Base-by-base conservation (phyloP, 2,329 filamentous ascomycete species). In the Fusarium ambrosium region DNA sequence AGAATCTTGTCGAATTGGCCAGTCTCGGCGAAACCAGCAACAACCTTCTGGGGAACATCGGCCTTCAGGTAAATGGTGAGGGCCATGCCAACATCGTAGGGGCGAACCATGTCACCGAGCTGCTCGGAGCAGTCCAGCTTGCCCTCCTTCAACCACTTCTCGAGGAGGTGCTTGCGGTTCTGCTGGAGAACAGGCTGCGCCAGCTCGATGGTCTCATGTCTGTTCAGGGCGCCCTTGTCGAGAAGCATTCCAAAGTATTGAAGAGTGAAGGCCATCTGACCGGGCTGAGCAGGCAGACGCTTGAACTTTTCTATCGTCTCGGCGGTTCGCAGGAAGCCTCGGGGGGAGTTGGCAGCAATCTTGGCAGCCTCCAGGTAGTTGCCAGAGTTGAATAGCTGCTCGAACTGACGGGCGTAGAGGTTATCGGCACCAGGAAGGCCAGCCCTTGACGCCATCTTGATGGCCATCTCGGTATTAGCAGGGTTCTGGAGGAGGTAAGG, bases 241-340 rank as follows among this genome's bases (percentile, higher is more conserved):
- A 99, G 89, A 51, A 99, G 89, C 90, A 98, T 95, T 72, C 97
- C 97, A 78, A 99, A 99, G 85, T 99, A 99, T 82, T 98, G 97
- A 63, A 99, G 89, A 69, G 98, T 98, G 78, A 95, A 92, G 1
- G 97, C 97, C 86, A 99, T 94, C 82, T 97, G 94, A 53, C 95
- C 94, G 37, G 92, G 92, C 77, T 94, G 91, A 71, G 92, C 90
- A 16, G 95, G 94, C 18, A 97, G 88, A 66, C 90, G 91, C 90
- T 98, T 98, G 87, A 99, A 97, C 78, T 94, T 92, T 85, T 98
- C 95, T 82, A 99, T 98, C 8, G 97, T 99, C 80, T 98, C 94
- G 24, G 94, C 89, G 3, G 96, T 98, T 76, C 97, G 94, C 65
- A 99, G 88, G 87, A 99, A 99, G 58, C 97, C 97, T 69, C 96